Evolutionary conservation across 148 eudicot species (phyloP), one percentile per base, ranked within the genome.

Genomic region (Rhododendron henanense): DNA sequence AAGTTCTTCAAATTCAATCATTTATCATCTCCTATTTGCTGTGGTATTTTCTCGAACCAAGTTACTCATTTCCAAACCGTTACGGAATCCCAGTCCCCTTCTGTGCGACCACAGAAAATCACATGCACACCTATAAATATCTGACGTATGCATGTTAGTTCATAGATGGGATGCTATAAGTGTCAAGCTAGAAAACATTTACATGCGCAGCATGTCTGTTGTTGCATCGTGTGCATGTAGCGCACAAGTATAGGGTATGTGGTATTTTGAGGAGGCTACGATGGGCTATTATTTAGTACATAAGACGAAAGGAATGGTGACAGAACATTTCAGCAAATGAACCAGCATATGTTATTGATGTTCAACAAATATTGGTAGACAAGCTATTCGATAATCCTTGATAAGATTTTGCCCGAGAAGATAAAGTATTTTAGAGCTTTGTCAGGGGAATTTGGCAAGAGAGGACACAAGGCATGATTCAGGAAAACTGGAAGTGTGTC

Each of bases 1-100:
- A 78, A 45, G 81, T 78, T 45, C 35, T 76, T 28, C 63, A 80
- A 80, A 19, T 50, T 79, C 28, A 21, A 31, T 80, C n/a, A 31
- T 80, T 80, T 15, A 51, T 50, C 65, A 53, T 53, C 83, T 28
- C 83, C 65, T 80, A 78, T 78, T 47, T 47, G 18, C 31, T 78
- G 35, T 11, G 57, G 35, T 78, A 47, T 15, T 78, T 47, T 78
- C 51, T 78, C 50, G 7, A 78, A 47, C 81, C 55, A 78, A 47
- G 16, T 47, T 77, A 77, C 79, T 75, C 47, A 77, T 19, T 44
- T 77, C 53, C 33, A 18, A 41, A 77, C 48, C 31, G 6, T n/a
- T 18, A 5, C 16, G 13, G 10, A 37, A 76, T 16, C n/a, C 47
- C 48, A 19, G 14, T 9, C 45, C 78, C 28, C 79, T 76, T 21